Conservation (phyloP, 345 rosid species). For the Citrus maxima region DNA sequence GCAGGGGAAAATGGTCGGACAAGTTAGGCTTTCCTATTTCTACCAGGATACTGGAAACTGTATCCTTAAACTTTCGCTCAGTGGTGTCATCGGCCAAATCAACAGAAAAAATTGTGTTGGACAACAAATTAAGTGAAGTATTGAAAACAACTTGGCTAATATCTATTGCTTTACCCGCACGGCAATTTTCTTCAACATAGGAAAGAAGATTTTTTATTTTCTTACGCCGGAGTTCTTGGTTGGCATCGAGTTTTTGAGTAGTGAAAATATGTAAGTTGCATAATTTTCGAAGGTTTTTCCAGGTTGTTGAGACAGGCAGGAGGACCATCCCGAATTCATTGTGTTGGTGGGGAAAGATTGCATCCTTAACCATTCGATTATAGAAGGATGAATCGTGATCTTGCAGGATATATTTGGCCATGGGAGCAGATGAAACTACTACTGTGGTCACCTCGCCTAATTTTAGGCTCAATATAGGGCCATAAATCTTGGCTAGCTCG, state of each 20-base stretch:
- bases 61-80: too few relatives aligned
- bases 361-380: background rate
- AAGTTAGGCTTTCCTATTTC: too few relatives aligned
- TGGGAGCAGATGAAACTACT: background rate
- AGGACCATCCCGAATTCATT: background rate
- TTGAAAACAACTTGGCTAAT: background rate
- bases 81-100: background rate
- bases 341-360: background rate
- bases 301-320: background rate
- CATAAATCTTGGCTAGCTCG: too few relatives aligned
- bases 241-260: too few relatives aligned
- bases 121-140: background rate
- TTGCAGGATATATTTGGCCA: background rate
- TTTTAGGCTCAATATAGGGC: background rate
- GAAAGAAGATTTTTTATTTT: too few relatives aligned
- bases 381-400: background rate
- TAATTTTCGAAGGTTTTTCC: background rate
- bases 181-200: too few relatives aligned
- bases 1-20: too few relatives aligned
- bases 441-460: slow-evolving; percentile 16
- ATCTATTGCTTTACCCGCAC: too few relatives aligned
- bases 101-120: background rate
- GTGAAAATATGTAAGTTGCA: too few relatives aligned
- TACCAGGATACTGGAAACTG: too few relatives aligned
- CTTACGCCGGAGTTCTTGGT: too few relatives aligned